Conservation (phyloP, 2,329 filamentous ascomycete genomes). For the Colletotrichum viniferum region DNA sequence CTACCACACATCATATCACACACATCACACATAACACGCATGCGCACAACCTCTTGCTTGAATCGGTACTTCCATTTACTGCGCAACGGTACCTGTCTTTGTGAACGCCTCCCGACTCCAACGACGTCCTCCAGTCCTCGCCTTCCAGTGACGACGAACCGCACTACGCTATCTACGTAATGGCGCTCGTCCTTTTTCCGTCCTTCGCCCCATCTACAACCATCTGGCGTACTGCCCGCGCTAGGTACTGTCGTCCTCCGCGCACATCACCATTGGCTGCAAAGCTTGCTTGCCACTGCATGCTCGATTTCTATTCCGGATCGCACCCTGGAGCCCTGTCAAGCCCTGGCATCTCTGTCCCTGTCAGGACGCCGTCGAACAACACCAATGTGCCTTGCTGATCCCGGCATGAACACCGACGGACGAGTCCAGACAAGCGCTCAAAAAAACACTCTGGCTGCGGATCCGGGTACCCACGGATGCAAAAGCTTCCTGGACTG, state of each 20-base stretch:
- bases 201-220: neutral
- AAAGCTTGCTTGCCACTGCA: conserved; percentile 1
- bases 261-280: neutral
- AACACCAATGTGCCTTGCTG: neutral
- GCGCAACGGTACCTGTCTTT: neutral
- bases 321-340: neutral
- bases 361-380: neutral
- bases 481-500: neutral
- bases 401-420: neutral
- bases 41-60: neutral
- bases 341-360: neutral
- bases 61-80: neutral
- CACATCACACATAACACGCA: neutral
- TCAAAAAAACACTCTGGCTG: neutral
- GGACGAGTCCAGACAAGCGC: neutral
- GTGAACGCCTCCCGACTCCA: neutral
- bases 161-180: neutral
- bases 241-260: neutral
- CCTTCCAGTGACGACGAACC: neutral
- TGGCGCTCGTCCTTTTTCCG: neutral
- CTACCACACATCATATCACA: neutral
- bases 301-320: neutral
- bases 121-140: neutral
- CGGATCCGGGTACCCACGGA: neutral
- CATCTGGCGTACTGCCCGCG: neutral